Evolutionary conservation across 2,329 filamentous ascomycete genomes (phyloP), one percentile per base, ranked within the genome.

Genomic region (Coniochaeta sp.): DNA sequence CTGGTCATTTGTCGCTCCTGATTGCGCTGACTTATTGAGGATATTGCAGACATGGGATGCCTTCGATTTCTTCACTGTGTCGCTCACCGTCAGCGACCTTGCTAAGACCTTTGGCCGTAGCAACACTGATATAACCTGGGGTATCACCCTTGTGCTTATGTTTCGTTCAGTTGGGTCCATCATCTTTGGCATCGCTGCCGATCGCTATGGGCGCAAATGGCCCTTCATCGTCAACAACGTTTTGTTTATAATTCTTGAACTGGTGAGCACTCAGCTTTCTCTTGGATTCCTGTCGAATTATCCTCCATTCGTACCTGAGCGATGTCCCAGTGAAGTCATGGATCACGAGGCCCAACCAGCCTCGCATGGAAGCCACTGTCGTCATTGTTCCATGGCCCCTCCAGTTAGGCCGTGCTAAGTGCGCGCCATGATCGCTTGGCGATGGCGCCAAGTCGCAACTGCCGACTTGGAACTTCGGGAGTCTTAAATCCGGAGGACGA

Each of bases 211-310:
- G 4, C 74, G 83, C 55, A 85, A 84, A 68, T 90, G 89, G 87
- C 89, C 89, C 1, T 91, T 92, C 75, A 80, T 92, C 16, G 69
- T 89, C 61, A 92, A 92, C 74, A 89, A 91, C 73, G 62, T 90
- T 24, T 77, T 93, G 22, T 85, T 93, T 61, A 87, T 90, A 40
- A 71, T 86, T 6, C 78, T 93, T 10, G 89, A 93, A 71, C 78
- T 92, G 67, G 88, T 87, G 68, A 55, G 62, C 61, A 3, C 30
- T 17, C 5, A 22, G 5, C 40, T n/a, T 38, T 38, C 17, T n/a
- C 19, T 9, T 58, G 26, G 16, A 12, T 44, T 17, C 12, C 19
- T 9, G 42, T 59, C 40, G 24, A 42, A 42, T 47, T 32, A 19
- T 40, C 44, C 34, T 40, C 44, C 34, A 17, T 42, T 17, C 24